Percentiles rank a stretch among this genome's conserved stretches.
phyloP scores from a whole-genome alignment of 2,329 filamentous ascomycete genomes.

The Cercospora nicotianae region DNA sequence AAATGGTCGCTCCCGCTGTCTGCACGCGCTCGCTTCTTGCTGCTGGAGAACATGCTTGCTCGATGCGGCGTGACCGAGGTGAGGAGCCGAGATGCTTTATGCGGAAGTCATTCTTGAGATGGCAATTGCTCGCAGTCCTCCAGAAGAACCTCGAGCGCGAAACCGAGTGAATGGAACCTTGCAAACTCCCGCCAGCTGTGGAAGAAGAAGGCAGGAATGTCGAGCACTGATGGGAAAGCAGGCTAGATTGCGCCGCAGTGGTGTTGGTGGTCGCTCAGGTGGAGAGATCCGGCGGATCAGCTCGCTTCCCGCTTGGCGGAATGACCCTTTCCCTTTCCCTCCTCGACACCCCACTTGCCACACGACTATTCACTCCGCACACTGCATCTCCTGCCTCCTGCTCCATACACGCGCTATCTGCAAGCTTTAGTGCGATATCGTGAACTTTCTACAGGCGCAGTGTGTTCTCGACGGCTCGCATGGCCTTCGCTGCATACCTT shows the following conservation, averaged over 20 bases:
- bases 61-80: conserved; percentile 1
- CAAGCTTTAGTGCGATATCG: not conserved
- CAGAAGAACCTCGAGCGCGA: not conserved
- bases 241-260: not conserved
- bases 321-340: not conserved
- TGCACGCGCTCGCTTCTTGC: conserved; percentile 24
- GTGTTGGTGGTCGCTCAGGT: not conserved
- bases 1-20: conserved; percentile 19
- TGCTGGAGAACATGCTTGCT: conserved; percentile 15
- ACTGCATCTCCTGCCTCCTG: not conserved
- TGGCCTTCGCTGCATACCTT: not conserved
- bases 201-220: not conserved
- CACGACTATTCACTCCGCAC: not conserved
- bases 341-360: not conserved
- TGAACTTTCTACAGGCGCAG: not conserved
- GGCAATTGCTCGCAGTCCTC: not conserved
- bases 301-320: conserved; percentile 4
- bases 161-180: not conserved
- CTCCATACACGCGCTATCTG: not conserved
- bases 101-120: conserved; percentile 3
- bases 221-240: not conserved
- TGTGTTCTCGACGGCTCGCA: not conserved
- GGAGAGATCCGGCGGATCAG: not conserved
- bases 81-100: conserved; percentile 12
- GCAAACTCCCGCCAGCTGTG: not conserved